Percentiles rank a stretch among this genome's conserved stretches.
These are phyloP conservation scores for Leucogyrophana mollusca DNA, from an alignment of 768 basidiomycete genomes.

Conservation along the genomic window DNA sequence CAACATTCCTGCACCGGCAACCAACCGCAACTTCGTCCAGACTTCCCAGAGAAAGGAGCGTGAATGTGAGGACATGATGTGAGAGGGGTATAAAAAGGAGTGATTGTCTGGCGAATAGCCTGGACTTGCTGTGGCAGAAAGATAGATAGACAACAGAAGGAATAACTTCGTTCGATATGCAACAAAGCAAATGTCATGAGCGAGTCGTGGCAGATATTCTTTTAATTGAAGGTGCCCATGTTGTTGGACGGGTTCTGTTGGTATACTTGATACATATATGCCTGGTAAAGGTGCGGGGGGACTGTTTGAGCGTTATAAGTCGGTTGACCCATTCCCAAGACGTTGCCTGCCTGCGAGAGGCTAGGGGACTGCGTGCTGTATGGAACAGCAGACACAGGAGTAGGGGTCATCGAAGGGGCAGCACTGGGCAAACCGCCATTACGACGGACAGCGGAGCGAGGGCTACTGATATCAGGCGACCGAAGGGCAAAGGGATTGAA, in stretches of 20 bases:
- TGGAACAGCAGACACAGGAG: constrained; percentile 34
- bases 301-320: constrained; percentile 61
- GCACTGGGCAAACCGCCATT: constrained; percentile 35
- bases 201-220: constrained; percentile 25
- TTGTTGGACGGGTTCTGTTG: constrained; percentile 71
- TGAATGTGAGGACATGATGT: constrained; percentile 15
- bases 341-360: constrained; percentile 52
- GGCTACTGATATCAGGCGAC: constrained; percentile 49
- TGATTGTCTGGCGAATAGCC: constrained; percentile 21
- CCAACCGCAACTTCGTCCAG: constrained; percentile 19
- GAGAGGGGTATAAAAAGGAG: constrained; percentile 31
- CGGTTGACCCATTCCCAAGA: constrained; percentile 60
- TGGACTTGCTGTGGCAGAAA: constrained; percentile 20
- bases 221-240: constrained; percentile 77
- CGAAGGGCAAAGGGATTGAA: constrained; percentile 59
- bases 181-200: constrained; percentile 42
- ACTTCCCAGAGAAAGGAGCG: constrained; percentile 19
- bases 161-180: constrained; percentile 31
- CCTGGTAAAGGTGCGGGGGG: constrained; percentile 67
- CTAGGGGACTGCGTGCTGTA: constrained; percentile 65
- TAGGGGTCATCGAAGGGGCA: constrained; percentile 31
- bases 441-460: constrained; percentile 47
- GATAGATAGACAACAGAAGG: constrained; percentile 31
- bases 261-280: constrained; percentile 84
- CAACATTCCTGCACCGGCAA: constrained; percentile 30